Evolutionary conservation across 192 early-diverging fungal species (phyloP).

Genomic region (Podila epicladia): DNA sequence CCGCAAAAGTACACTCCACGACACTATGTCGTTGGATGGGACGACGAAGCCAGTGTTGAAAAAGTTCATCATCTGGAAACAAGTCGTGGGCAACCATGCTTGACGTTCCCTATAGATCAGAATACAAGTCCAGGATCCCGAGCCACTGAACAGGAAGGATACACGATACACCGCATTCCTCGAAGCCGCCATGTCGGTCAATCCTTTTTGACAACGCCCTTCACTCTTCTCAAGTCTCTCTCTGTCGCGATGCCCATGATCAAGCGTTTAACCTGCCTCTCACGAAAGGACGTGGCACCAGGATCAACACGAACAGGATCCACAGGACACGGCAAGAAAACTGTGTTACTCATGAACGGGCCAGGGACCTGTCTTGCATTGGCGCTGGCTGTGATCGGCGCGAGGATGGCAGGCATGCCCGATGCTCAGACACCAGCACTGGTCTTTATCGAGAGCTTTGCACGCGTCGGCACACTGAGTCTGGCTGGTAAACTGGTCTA

Average conservation of each 20-base stretch:
- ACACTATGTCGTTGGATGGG: constrained; percentile 77
- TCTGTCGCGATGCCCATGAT: constrained; percentile 54
- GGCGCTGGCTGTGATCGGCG: constrained; percentile 37
- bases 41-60: constrained; percentile 67
- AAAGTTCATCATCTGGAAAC: constrained; percentile 65
- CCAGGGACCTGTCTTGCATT: constrained; percentile 45
- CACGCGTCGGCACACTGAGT: constrained; percentile 87
- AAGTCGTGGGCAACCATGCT: constrained; percentile 6
- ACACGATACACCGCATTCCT: constrained; percentile 67
- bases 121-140: background rate
- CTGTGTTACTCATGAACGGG: constrained; percentile 41
- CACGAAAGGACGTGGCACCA: background rate
- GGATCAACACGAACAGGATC: background rate
- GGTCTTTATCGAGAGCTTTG: constrained; percentile 93
- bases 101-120: constrained; percentile 4
- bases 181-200: constrained; percentile 82
- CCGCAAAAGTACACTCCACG: constrained; percentile 65
- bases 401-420: constrained; percentile 26
- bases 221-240: constrained; percentile 53
- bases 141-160: constrained; percentile 11
- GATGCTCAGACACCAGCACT: constrained; percentile 54
- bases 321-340: background rate
- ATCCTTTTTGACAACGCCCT: constrained; percentile 64
- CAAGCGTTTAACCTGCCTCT: constrained; percentile 25
- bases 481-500: constrained; percentile 87